Base-by-base conservation (phyloP, 179 eudicot species). In the Heliamphora pulchella region DNA sequence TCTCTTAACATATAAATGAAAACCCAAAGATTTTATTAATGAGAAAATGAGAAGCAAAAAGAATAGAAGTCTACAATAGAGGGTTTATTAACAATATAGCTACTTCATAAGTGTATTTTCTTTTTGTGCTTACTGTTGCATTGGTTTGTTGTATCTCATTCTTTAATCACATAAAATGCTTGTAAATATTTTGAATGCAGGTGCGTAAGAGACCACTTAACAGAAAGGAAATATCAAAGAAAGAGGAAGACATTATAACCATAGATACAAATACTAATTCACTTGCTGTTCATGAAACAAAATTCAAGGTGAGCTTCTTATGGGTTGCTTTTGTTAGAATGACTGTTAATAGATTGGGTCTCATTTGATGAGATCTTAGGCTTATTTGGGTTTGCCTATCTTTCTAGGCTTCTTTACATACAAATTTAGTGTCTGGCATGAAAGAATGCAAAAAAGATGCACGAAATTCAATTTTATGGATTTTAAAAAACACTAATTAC, bases 141-240 rank as follows among this genome's bases (percentile, higher is more conserved):
- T 55, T 68, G 17, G 54, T 74, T 68, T 54, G 55, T 20, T 76
- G 13, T 47, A 11, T 70, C 75, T 77, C 50, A 31, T 77, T 57
- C 46, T 17, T 64, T 51, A 15, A 5, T 78, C 20, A 43, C n/a
- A 43, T 14, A 53, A 67, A 55, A 31, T 43, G 59, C 71, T 61
- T 20, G 39, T 64, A 48, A 1, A 71, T 47, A 47, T 71, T 51
- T 75, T 79, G 73, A 20, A 68, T 84, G 84, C 80, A 91, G 91
- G 91, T 90, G 22, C 91, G 96, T 20, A 91, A 91, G 81, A 91
- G 96, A 85, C 96, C 96, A 6, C 86, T 91, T 73, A 91, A 91
- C 80, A 91, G 87, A 75, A 91, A 84, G 82, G 96, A 91, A 81
- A 78, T 87, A 31, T 86, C 91, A 6, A 91, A 87, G 89, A 90